Percentiles rank a stretch among this genome's conserved stretches.
phyloP scores from a whole-genome alignment of 2,329 filamentous ascomycete genomes.

The Emergomyces orientalis region DNA sequence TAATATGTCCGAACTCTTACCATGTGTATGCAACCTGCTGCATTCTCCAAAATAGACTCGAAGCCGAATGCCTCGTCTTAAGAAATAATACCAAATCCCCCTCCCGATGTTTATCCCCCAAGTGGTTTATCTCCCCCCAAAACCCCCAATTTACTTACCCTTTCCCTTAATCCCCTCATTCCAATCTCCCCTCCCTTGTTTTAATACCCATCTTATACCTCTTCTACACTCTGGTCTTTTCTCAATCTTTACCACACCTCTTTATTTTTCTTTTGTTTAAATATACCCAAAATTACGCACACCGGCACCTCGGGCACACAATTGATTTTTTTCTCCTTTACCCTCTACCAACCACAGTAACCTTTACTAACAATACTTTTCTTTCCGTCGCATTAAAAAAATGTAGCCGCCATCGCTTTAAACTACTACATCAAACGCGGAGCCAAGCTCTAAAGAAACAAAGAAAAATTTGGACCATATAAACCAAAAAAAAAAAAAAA shows the following conservation, averaged over 20 bases:
- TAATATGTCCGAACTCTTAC: neutral
- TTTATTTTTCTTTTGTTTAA: too few relatives aligned
- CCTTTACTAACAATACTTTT: neutral
- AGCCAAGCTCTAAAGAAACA: conserved; percentile 24
- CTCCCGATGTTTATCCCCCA: neutral
- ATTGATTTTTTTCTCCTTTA: conserved; percentile 9
- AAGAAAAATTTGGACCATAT: too few relatives aligned
- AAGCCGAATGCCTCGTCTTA: neutral
- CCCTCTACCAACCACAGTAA: neutral
- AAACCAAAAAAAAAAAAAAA: neutral
- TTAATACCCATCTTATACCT: neutral
- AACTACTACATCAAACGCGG: conserved; percentile 28
- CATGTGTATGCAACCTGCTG: neutral
- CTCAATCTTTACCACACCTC: conserved; percentile 17
- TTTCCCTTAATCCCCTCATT: neutral
- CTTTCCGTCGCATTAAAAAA: neutral
- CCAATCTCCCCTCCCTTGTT: conserved; percentile 4
- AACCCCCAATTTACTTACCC: neutral
- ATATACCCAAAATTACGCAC: too few relatives aligned
- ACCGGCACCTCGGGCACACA: too few relatives aligned
- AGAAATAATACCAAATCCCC: neutral
- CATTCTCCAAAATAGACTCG: neutral
- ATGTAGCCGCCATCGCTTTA: conserved; percentile 17
- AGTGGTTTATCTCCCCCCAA: neutral
- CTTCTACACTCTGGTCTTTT: conserved; percentile 10